These are phyloP conservation scores for Durio zibethinus DNA, from an alignment of 345 rosid genomes.

Conservation along the genomic window DNA sequence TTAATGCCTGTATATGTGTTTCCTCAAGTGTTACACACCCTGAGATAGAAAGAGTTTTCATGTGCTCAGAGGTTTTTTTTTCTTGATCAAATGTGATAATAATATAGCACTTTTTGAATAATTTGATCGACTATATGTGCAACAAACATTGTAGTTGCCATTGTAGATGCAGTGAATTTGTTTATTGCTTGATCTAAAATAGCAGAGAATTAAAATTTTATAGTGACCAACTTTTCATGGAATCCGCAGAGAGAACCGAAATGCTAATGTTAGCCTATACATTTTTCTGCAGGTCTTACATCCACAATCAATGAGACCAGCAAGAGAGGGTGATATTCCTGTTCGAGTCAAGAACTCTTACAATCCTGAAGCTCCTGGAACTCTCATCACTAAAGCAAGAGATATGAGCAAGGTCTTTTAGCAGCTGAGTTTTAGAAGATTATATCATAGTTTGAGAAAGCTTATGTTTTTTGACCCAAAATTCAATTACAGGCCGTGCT, in stretches of 20 bases:
- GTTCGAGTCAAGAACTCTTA: constrained; percentile 92
- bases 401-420: constrained; percentile 84
- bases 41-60: neutral
- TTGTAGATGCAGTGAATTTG: neutral
- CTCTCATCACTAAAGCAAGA: constrained; percentile 73
- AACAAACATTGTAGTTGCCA: neutral
- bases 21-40: neutral
- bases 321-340: constrained; percentile 90
- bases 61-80: neutral
- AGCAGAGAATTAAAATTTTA: neutral
- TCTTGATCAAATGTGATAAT: neutral
- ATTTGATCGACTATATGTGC: neutral
- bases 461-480: constrained; percentile 10
- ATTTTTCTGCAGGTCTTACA: constrained; percentile 60
- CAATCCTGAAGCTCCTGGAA: constrained; percentile 87
- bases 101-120: neutral
- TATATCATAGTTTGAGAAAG: constrained; percentile 8
- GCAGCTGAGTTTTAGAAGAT: constrained; percentile 5
- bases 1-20: too few species aligned
- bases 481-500: constrained; percentile 61
- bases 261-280: neutral
- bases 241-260: neutral
- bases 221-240: neutral
- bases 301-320: constrained; percentile 96
- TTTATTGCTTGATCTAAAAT: neutral